phyloP scores from a whole-genome alignment of 164 flowering plant species.

The Kalanchoe fedtschenkoi region DNA sequence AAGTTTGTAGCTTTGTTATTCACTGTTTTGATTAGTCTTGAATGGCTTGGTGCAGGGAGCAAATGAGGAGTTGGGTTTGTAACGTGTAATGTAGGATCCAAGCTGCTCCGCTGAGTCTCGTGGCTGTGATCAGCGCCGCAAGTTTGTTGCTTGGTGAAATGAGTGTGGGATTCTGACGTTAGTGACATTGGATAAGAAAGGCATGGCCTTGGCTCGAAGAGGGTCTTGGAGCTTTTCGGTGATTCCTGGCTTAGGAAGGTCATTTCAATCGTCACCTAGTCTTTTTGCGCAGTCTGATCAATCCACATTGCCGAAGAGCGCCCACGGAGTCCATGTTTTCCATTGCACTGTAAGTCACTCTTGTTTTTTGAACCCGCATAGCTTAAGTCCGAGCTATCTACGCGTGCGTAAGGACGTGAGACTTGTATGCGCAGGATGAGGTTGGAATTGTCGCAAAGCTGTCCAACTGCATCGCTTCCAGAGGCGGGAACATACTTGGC shows the following conservation, averaged over 20 bases:
- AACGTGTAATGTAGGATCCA: too few species aligned
- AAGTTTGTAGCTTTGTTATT: neutral
- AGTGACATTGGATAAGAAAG: neutral
- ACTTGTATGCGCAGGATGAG: conserved; percentile 37
- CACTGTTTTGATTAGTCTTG: neutral
- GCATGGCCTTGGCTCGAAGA: neutral
- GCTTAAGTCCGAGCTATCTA: neutral
- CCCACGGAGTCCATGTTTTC: conserved; percentile 73
- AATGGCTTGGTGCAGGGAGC: neutral
- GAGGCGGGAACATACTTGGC: conserved; percentile 78
- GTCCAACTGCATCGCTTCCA: conserved; percentile 81
- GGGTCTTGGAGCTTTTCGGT: neutral
- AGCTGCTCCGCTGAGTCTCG: too few species aligned
- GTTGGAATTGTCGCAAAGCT: conserved; percentile 88
- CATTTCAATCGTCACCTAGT: neutral
- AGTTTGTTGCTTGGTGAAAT: neutral
- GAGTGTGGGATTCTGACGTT: neutral
- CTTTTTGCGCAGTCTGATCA: neutral
- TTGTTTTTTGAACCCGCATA: neutral
- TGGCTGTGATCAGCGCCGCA: neutral
- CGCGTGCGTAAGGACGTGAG: neutral
- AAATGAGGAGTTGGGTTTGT: neutral
- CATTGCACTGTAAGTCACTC: conserved; percentile 60
- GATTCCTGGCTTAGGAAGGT: neutral
- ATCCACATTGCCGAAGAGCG: conserved; percentile 14